Evolutionary conservation across 2,329 filamentous ascomycete genomes (phyloP), one percentile per base, ranked within the genome.

Genomic region (Fusarium falciforme): DNA sequence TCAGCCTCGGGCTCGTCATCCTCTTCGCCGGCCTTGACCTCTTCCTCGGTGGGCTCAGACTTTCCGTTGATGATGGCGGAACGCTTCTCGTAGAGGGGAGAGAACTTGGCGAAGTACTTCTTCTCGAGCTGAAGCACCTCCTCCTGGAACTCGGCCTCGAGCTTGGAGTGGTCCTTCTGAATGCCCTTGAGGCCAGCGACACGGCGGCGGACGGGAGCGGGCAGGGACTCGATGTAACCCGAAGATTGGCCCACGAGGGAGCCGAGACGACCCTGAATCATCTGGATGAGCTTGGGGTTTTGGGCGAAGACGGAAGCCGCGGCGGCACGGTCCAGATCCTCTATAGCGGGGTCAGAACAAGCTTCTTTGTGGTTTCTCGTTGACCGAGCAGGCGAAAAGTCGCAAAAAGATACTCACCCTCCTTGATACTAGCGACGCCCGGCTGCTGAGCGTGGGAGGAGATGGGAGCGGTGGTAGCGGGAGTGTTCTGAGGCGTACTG

Each of bases 81-180:
- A 84, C 96, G 95, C 89, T 96, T 96, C 89, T 98, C 88, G 87
- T 99, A 99, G 59, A 99, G 91, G 70, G 96, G 96, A 64, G 94
- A 97, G 87, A 98, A 99, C 87, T 98, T 98, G 86, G 94, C 94
- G 80, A 98, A 98, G 86, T 98, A 99, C 87, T 98, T 98, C 91
- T 99, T 99, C 90, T 99, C 96, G 31, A 99, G 91, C 85, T 98
- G 93, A 68, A 99, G 90, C 72, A 99, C 95, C 87, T 98, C 97
- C 85, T 98, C 95, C 84, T 99, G 97, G 85, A 99, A 98, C 85
- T 98, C 93, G 63, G 95, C 94, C 89, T 99, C 97, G 79, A 99
- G 92, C 87, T 98, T 98, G 71, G 96, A 94, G 87, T 99, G 96
- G 80, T 98, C 95, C 86, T 98, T 98, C 87, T 99, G 96, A 79